Conservation (phyloP, 495 filamentous ascomycete genomes). For the Aspergillus panamensis region DNA sequence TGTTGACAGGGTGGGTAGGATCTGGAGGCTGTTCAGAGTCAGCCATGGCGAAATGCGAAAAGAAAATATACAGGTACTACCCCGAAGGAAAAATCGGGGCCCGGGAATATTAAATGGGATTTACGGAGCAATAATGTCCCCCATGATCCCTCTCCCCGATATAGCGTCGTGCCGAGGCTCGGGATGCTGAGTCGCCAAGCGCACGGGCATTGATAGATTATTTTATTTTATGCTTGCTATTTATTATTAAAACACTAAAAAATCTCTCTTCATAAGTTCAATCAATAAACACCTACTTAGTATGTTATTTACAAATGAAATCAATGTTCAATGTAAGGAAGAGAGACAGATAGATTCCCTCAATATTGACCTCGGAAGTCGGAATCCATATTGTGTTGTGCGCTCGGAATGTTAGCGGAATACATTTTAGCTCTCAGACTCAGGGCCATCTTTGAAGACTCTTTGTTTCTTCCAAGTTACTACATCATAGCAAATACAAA, state of each 20-base stretch:
- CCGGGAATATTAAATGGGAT: conserved; percentile 3
- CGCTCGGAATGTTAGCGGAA: too few relatives aligned
- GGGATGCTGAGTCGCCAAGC: conserved; percentile 5
- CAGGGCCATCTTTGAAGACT: not conserved
- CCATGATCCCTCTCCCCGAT: not conserved
- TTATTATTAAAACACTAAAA: too few relatives aligned
- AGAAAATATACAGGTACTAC: not conserved
- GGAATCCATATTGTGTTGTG: too few relatives aligned
- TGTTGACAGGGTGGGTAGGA: conserved; percentile 3
- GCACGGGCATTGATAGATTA: conserved; percentile 3
- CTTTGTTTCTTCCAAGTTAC: not conserved
- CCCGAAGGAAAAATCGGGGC: conserved; percentile 9
- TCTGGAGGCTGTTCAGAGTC: conserved; percentile 6
- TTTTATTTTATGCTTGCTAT: not conserved
- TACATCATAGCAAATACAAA: not conserved
- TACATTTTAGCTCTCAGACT: not conserved
- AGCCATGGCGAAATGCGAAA: conserved; percentile 9
- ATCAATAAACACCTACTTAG: not conserved
- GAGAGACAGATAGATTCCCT: too few relatives aligned
- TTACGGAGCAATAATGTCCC: not conserved
- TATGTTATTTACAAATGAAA: too few relatives aligned
- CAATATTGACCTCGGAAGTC: too few relatives aligned
- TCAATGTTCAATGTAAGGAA: too few relatives aligned
- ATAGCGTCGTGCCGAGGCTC: conserved; percentile 21
- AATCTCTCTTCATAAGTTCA: too few relatives aligned